These are phyloP conservation scores for Dissophora globulifera DNA, from an alignment of 192 early-diverging fungal genomes.

Conservation along the genomic window DNA sequence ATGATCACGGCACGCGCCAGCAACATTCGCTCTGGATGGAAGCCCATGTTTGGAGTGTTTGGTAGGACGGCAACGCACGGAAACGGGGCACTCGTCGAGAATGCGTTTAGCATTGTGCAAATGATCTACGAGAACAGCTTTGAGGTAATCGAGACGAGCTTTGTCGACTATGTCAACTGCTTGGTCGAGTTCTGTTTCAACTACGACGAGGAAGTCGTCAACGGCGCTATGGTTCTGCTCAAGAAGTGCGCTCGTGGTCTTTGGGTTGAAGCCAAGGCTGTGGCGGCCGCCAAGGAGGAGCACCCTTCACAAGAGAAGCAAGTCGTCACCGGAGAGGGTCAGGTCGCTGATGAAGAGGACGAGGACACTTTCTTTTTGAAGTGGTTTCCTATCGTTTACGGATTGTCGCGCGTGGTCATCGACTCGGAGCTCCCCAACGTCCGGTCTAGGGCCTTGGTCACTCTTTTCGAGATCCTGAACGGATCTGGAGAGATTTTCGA, in stretches of 20 bases:
- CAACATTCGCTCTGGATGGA: conserved; percentile 88
- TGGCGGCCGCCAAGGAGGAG: conserved; percentile 30
- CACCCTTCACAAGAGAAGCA: conserved; percentile 16
- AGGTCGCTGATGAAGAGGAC: conserved; percentile 36
- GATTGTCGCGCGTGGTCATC: conserved; percentile 57
- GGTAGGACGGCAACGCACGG: conserved; percentile 74
- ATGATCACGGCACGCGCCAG: conserved; percentile 76
- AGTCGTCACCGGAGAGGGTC: conserved; percentile 68
- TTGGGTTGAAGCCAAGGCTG: conserved; percentile 39
- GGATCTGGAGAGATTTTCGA: conserved; percentile 82
- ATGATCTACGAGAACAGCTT: conserved; percentile 60
- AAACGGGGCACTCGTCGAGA: conserved; percentile 58
- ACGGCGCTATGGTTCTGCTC: conserved; percentile 69
- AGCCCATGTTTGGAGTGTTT: conserved; percentile 72
- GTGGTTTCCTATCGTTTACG: conserved; percentile 62
- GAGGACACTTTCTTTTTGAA: conserved; percentile 61
- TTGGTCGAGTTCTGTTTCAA: conserved; percentile 62
- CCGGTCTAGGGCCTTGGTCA: conserved; percentile 73
- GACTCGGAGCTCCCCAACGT: conserved; percentile 54
- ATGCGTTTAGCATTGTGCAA: conserved; percentile 54
- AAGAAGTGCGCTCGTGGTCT: conserved; percentile 56
- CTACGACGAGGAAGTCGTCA: conserved; percentile 54
- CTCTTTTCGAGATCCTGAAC: conserved; percentile 87
- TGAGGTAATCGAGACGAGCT: conserved; percentile 58
- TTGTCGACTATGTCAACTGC: conserved; percentile 61